These are phyloP conservation scores for Ascoidea tarda DNA, from an alignment of 805 yeast genomes.

Conservation along the genomic window DNA sequence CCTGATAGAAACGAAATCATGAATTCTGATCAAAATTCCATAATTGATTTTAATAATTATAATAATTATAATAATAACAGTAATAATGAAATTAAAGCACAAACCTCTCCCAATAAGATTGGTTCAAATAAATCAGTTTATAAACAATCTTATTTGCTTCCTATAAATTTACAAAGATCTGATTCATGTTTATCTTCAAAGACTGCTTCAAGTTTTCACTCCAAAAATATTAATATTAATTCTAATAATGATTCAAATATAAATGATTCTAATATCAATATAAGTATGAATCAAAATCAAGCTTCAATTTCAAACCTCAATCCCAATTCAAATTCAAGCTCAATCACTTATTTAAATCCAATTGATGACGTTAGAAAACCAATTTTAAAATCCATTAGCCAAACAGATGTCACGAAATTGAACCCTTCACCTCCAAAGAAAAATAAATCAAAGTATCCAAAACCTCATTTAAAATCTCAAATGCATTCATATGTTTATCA, in stretches of 20 bases:
- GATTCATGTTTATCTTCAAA: not conserved
- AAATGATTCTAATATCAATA: not conserved
- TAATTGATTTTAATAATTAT: not conserved
- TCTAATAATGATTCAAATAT: not conserved
- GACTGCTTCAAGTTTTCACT: not conserved
- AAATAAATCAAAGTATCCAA: not conserved
- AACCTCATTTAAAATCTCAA: conserved; percentile 13
- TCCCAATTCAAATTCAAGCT: not conserved
- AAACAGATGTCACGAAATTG: too few species aligned
- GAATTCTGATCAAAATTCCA: too few species aligned
- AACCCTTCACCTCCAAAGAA: too few species aligned
- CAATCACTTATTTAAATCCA: not conserved
- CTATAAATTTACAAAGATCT: not conserved
- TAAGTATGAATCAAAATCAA: not conserved
- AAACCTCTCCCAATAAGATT: not conserved
- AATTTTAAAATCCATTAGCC: too few species aligned
- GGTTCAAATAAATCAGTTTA: too few species aligned
- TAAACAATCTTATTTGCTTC: too few species aligned
- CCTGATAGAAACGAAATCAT: not conserved
- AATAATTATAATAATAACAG: not conserved
- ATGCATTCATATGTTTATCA: not conserved
- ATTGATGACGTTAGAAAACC: too few species aligned
- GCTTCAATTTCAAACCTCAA: too few species aligned
- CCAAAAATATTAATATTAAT: too few species aligned
- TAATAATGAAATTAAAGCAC: not conserved